Evolutionary conservation across 768 basidiomycete genomes (phyloP).

Genomic region (Lepiota brunneoincarnata): DNA sequence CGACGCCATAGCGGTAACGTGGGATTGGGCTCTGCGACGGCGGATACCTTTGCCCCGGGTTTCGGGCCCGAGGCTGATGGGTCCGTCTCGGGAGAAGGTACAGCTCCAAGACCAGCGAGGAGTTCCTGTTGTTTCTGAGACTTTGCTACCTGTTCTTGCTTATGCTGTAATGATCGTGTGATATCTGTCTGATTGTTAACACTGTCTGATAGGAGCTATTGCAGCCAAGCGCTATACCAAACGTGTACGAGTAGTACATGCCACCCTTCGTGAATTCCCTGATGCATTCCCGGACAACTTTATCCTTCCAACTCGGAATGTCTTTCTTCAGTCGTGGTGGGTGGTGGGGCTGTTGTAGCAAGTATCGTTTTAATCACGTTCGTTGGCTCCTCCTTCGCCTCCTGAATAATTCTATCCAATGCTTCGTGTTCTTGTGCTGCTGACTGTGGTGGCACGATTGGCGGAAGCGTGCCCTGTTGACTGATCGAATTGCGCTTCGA

Average conservation of each 20-base stretch:
- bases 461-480: slow-evolving; percentile 15
- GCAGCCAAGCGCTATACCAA: slow-evolving; percentile 49
- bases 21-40: slow-evolving; percentile 68
- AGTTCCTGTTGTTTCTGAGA: slow-evolving; percentile 57
- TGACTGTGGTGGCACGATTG: slow-evolving; percentile 21
- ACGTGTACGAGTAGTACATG: slow-evolving; percentile 89
- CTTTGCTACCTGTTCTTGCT: slow-evolving; percentile 62
- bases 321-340: slow-evolving; percentile 60
- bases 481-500: slow-evolving; percentile 40
- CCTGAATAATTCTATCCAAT: slow-evolving; percentile 44
- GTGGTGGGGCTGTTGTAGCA: slow-evolving; percentile 58
- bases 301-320: slow-evolving; percentile 77
- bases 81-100: slow-evolving; percentile 29
- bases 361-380: slow-evolving; percentile 59
- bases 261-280: slow-evolving; percentile 77
- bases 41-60: slow-evolving; percentile 39
- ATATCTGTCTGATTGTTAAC: slow-evolving; percentile 48
- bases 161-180: slow-evolving; percentile 80
- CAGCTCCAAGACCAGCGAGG: slow-evolving; percentile 58
- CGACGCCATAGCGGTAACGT: slow-evolving; percentile 88
- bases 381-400: slow-evolving; percentile 43
- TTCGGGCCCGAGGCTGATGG: slow-evolving; percentile 19
- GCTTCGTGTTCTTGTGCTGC: slow-evolving; percentile 30
- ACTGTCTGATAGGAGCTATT: not conserved
- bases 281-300: slow-evolving; percentile 77